These are phyloP conservation scores for Monosporascus sp. DNA, from an alignment of 2,329 filamentous ascomycete genomes.

Conservation along the genomic window DNA sequence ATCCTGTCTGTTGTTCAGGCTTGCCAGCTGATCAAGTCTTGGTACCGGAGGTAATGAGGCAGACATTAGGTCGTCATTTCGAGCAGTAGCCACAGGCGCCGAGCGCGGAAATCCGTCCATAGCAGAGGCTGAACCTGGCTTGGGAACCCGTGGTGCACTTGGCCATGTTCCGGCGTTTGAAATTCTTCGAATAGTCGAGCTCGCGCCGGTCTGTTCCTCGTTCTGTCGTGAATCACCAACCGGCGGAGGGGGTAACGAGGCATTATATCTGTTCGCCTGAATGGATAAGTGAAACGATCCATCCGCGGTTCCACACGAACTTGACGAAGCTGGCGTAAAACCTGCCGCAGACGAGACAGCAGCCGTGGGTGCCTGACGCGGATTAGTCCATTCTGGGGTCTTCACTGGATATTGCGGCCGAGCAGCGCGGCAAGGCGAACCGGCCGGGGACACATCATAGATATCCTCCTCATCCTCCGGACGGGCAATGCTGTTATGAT, in stretches of 20 bases:
- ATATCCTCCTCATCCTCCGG: conserved; percentile 17
- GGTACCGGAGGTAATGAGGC: conserved; percentile 34
- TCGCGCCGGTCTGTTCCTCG: conserved; percentile 4
- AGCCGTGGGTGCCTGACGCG: conserved; percentile 17
- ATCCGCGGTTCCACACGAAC: conserved; percentile 10
- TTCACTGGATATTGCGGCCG: conserved; percentile 14
- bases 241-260: conserved; percentile 7
- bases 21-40: conserved; percentile 34
- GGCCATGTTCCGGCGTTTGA: conserved; percentile 45
- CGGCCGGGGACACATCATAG: conserved; percentile 23
- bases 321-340: conserved; percentile 18
- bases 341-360: conserved; percentile 16
- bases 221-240: conserved; percentile 5
- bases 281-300: conserved; percentile 11
- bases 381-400: conserved; percentile 14
- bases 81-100: conserved; percentile 29
- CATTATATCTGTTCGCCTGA: conserved; percentile 11
- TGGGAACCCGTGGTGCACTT: conserved; percentile 22
- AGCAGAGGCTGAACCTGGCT: conserved; percentile 16
- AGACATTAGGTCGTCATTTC: conserved; percentile 27
- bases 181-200: conserved; percentile 19
- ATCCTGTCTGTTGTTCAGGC: conserved; percentile 32
- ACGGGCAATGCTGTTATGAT: conserved; percentile 4
- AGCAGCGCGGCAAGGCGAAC: conserved; percentile 15
- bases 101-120: conserved; percentile 35